Evolutionary conservation across 1,139 yeast species (phyloP).

Genomic region (Geotrichum histeridarum): DNA sequence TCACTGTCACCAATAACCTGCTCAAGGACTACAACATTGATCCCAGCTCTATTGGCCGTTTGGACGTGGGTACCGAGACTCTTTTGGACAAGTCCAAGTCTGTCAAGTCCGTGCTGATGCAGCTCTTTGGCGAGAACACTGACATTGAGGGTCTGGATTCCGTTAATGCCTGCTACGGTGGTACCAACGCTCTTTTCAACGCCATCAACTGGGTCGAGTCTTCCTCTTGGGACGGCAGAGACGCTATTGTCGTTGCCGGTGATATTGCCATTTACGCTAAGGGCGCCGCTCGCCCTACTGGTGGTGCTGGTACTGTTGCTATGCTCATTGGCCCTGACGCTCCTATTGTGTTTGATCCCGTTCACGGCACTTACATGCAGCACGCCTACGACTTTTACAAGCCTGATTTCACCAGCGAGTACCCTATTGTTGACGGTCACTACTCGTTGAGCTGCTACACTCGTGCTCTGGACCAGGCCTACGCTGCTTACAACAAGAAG

Average conservation of each 20-base stretch:
- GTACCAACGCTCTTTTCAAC: conserved; percentile 91
- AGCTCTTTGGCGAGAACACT: conserved; percentile 78
- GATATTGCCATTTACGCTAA: conserved; percentile 96
- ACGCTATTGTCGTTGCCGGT: conserved; percentile 94
- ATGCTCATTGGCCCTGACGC: conserved; percentile 96
- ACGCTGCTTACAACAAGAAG: conserved; percentile 75
- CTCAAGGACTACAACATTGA: conserved; percentile 79
- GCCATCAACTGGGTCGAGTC: conserved; percentile 96
- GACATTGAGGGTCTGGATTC: conserved; percentile 97
- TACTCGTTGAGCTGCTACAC: conserved; percentile 91
- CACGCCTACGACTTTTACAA: conserved; percentile 97
- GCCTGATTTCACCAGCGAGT: conserved; percentile 94
- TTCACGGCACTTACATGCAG: conserved; percentile 89
- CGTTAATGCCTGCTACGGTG: conserved; percentile 97
- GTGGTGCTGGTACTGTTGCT: conserved; percentile 98
- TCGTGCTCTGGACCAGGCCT: conserved; percentile 85
- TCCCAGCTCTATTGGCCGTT: conserved; percentile 76
- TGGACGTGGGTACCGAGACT: conserved; percentile 98
- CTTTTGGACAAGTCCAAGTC: conserved; percentile 95
- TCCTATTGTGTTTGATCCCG: conserved; percentile 84
- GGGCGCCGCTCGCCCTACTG: conserved; percentile 99
- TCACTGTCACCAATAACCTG: conserved; percentile 76
- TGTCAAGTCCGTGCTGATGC: conserved; percentile 93
- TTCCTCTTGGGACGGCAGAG: conserved; percentile 96
- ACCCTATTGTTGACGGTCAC: conserved; percentile 97